phyloP scores from a whole-genome alignment of 2,329 filamentous ascomycete species.

The Hypocreales sp. region DNA sequence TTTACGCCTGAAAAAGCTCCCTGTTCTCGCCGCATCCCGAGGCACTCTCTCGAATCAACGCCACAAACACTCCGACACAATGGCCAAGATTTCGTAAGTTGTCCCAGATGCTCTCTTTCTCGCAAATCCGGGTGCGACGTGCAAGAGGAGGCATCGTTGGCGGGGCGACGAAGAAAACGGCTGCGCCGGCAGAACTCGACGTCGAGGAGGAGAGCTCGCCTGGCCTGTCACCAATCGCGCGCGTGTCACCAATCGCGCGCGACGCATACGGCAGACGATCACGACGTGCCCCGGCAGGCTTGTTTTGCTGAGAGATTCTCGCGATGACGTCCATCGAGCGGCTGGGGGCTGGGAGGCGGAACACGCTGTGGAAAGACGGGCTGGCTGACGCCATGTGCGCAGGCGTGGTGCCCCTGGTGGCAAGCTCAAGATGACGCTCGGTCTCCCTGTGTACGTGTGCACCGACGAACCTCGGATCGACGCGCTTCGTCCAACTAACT shows the following conservation, averaged over 20 bases:
- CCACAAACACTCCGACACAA: conserved; percentile 34
- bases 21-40: conserved; percentile 19
- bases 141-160: conserved; percentile 7
- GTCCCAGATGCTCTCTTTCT: conserved; percentile 7
- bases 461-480: not conserved
- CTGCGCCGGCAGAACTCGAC: conserved; percentile 1
- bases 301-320: too few relatives aligned
- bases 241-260: too few relatives aligned
- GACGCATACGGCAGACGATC: too few relatives aligned
- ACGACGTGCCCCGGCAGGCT: too few relatives aligned
- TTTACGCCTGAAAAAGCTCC: conserved; percentile 17
- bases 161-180: conserved; percentile 4
- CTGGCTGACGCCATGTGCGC: conserved; percentile 4
- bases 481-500: conserved; percentile 8
- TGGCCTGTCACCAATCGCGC: too few relatives aligned
- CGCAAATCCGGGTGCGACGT: conserved; percentile 5
- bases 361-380: too few relatives aligned
- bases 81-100: conserved; percentile 50
- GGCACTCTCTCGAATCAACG: conserved; percentile 22
- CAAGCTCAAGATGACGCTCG: conserved; percentile 99
- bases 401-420: conserved; percentile 90
- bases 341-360: too few relatives aligned
- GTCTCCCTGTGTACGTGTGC: conserved; percentile 87
- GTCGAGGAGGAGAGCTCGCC: too few relatives aligned
- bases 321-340: too few relatives aligned